phyloP scores from a whole-genome alignment of 352 stramenopile genomes.

The Halophytophthora polymorphica region DNA sequence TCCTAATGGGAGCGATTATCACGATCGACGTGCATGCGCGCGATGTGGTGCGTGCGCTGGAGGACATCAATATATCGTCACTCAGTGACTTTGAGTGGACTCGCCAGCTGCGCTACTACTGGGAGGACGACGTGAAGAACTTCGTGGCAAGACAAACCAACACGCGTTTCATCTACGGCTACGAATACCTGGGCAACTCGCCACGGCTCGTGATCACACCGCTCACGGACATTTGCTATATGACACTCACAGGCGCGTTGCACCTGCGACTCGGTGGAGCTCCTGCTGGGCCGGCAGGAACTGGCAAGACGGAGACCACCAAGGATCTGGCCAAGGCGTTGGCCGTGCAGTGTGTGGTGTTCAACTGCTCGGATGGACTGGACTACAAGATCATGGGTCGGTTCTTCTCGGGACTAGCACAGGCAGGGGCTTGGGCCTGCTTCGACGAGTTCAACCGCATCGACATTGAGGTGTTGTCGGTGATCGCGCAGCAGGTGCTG shows the following conservation, averaged over 20 bases:
- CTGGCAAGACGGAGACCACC: conserved; percentile 94
- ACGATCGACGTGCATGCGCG: conserved; percentile 92
- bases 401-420: conserved; percentile 93
- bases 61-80: conserved; percentile 73
- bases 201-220: conserved; percentile 82
- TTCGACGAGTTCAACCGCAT: conserved; percentile 98
- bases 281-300: conserved; percentile 91
- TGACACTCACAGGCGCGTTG: conserved; percentile 94
- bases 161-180: conserved; percentile 82
- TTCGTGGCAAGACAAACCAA: conserved; percentile 83
- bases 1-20: conserved; percentile 88
- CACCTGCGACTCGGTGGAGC: conserved; percentile 91
- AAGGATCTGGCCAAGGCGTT: conserved; percentile 94
- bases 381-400: conserved; percentile 97
- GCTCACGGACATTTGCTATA: conserved; percentile 88
- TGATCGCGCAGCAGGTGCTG: conserved; percentile 95
- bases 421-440: conserved; percentile 93
- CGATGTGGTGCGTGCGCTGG: conserved; percentile 83
- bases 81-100: conserved; percentile 92
- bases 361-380: conserved; percentile 94
- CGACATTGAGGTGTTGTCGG: conserved; percentile 94
- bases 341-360: conserved; percentile 93
- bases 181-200: conserved; percentile 85
- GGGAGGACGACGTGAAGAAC: conserved; percentile 84
- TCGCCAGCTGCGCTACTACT: conserved; percentile 87